phyloP scores from a whole-genome alignment of 306 rosid species.

The Elaeagnus macrophylla region DNA sequence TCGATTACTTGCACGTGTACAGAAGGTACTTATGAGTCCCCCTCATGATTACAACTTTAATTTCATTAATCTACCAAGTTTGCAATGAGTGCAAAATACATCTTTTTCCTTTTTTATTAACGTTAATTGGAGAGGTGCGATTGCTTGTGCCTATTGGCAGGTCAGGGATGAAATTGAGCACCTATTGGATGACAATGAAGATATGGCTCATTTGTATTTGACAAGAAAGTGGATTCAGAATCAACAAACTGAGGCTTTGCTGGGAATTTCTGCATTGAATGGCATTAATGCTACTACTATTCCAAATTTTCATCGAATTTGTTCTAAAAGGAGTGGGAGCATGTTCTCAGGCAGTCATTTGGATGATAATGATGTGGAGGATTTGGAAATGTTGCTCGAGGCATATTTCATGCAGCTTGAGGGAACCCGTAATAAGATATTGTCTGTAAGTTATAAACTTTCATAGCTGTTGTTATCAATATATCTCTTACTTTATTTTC shows the following conservation, averaged over 20 bases:
- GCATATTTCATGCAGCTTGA: conserved; percentile 97
- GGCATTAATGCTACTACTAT: conserved; percentile 22
- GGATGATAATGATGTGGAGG: conserved; percentile 79
- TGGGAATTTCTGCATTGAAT: conserved; percentile 43
- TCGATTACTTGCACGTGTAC: conserved; percentile 84
- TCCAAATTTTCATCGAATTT: conserved; percentile 40
- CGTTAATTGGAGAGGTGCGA: no score
- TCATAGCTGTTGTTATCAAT: not conserved
- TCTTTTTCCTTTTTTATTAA: no score
- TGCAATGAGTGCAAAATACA: not conserved
- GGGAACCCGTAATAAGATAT: conserved; percentile 93
- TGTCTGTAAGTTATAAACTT: conserved; percentile 59
- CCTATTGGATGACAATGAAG: conserved; percentile 87
- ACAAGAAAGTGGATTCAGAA: conserved; percentile 80
- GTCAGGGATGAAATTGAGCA: conserved; percentile 97
- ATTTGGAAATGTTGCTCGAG: conserved; percentile 97
- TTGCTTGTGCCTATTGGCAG: no score
- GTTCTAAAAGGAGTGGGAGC: conserved; percentile 68
- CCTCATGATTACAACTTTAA: not conserved
- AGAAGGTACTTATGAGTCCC: conserved; percentile 42
- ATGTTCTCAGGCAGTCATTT: conserved; percentile 43
- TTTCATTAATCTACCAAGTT: not conserved
- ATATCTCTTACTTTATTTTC: not conserved
- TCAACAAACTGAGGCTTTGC: conserved; percentile 61
- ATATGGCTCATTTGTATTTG: conserved; percentile 89